These are phyloP conservation scores for Saturnispora besseyi DNA, from an alignment of 805 yeast species.

Conservation along the genomic window DNA sequence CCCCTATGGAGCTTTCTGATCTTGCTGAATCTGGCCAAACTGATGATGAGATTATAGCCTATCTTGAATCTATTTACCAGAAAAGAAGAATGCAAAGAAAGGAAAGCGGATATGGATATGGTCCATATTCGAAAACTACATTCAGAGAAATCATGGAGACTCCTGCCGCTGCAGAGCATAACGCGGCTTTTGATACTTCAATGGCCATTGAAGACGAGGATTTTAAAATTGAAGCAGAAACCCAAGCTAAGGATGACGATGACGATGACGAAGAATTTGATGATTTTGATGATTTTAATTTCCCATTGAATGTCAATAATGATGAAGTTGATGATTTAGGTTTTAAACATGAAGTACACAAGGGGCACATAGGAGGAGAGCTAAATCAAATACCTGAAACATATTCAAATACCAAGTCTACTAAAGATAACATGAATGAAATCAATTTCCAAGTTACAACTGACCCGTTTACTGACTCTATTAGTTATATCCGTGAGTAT, in stretches of 20 bases:
- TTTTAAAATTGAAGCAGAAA: constrained; percentile 1
- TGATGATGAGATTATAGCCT: constrained; percentile 21
- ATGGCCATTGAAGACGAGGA: constrained; percentile 1
- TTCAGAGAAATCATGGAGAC: constrained; percentile 17
- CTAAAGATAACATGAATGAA: not conserved
- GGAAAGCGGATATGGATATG: constrained; percentile 22
- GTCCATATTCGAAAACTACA: constrained; percentile 22
- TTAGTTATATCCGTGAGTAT: not conserved
- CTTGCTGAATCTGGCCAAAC: constrained; percentile 24
- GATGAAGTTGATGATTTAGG: too few species aligned
- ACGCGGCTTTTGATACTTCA: not conserved
- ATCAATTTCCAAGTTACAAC: not conserved
- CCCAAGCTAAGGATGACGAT: not conserved
- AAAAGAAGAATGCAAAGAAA: constrained; percentile 19
- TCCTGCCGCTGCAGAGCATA: not conserved
- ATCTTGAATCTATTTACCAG: constrained; percentile 21
- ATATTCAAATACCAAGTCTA: too few species aligned
- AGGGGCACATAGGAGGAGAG: not conserved
- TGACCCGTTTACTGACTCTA: not conserved
- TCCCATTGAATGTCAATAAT: too few species aligned
- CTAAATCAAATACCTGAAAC: too few species aligned
- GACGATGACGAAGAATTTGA: constrained; percentile 10
- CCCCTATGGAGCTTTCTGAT: constrained; percentile 22
- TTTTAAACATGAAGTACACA: too few species aligned
- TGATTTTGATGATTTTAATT: not conserved